Conservation (phyloP, 148 eudicot genomes). For the Camellia japonica region DNA sequence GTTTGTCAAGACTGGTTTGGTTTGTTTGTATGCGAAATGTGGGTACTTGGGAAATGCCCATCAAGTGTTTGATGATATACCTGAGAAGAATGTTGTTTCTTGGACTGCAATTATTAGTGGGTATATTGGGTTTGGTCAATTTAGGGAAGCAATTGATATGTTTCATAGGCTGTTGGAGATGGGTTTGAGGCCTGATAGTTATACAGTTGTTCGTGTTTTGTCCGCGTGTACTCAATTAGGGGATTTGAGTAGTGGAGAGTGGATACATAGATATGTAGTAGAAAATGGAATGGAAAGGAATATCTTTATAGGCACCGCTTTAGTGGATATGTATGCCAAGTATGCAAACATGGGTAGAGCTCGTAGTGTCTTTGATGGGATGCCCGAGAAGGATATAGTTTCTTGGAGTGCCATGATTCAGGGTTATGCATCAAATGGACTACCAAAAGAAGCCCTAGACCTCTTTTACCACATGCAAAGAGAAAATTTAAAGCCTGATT, state of each 20-base stretch:
- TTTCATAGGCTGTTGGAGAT: slow-evolving; percentile 11
- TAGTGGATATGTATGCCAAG: slow-evolving; percentile 12
- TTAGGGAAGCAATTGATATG: slow-evolving; percentile 1
- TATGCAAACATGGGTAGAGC: slow-evolving; percentile 5
- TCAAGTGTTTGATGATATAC: slow-evolving; percentile 10
- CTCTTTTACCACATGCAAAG: slow-evolving; percentile 4
- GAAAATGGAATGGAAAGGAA: slow-evolving; percentile 5
- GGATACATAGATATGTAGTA: background rate
- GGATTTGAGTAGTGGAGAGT: slow-evolving; percentile 10
- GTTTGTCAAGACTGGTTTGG: slow-evolving; percentile 17
- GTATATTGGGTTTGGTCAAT: slow-evolving; percentile 5
- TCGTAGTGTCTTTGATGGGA: slow-evolving; percentile 2
- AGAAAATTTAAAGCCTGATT: slow-evolving; percentile 4
- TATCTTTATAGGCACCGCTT: slow-evolving; percentile 12
- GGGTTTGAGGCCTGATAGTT: slow-evolving; percentile 19
- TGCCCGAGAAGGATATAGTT: slow-evolving; percentile 13
- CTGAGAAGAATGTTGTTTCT: slow-evolving; percentile 10
- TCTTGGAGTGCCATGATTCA: slow-evolving; percentile 19
- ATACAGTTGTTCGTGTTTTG: slow-evolving; percentile 7
- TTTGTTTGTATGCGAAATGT: slow-evolving; percentile 12
- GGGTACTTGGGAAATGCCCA: slow-evolving; percentile 5
- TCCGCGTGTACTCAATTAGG: background rate
- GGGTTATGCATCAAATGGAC: slow-evolving; percentile 15
- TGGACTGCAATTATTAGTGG: slow-evolving; percentile 14
- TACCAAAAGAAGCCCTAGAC: slow-evolving; percentile 14